Conservation (phyloP, 2,329 filamentous ascomycete genomes). For the Fusarium nodosum region DNA sequence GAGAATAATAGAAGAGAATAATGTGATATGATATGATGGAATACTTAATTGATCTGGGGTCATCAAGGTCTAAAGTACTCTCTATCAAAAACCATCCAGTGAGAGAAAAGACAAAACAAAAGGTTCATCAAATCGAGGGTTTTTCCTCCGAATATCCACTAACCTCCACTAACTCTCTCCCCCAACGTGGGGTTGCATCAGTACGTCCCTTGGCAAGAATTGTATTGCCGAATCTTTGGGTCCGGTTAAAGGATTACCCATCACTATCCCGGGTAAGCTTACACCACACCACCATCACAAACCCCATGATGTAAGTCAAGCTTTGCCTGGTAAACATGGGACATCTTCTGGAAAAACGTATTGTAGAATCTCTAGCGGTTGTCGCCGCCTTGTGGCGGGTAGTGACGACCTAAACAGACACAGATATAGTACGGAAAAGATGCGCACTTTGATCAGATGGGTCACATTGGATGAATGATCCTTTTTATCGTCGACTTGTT, state of each 20-base stretch:
- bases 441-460: constrained; percentile 6
- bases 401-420: constrained; percentile 7
- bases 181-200: constrained; percentile 26
- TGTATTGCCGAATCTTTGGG: constrained; percentile 20
- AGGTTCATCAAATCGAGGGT: constrained; percentile 28
- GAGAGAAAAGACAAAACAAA: constrained; percentile 14
- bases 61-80: constrained; percentile 26
- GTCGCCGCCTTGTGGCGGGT: constrained; percentile 22
- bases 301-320: constrained; percentile 22
- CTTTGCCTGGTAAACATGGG: constrained; percentile 3
- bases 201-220: neutral
- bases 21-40: neutral
- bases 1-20: neutral
- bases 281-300: constrained; percentile 9
- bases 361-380: constrained; percentile 14
- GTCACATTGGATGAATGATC: constrained; percentile 20
- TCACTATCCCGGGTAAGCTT: constrained; percentile 20
- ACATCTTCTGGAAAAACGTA: constrained; percentile 5
- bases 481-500: constrained; percentile 9
- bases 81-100: constrained; percentile 19
- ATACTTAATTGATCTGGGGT: constrained; percentile 2
- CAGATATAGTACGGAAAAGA: neutral
- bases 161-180: constrained; percentile 2
- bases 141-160: constrained; percentile 36
- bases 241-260: constrained; percentile 42